phyloP scores from a whole-genome alignment of 805 yeast species.

The Schizosaccharomyces pombe region DNA sequence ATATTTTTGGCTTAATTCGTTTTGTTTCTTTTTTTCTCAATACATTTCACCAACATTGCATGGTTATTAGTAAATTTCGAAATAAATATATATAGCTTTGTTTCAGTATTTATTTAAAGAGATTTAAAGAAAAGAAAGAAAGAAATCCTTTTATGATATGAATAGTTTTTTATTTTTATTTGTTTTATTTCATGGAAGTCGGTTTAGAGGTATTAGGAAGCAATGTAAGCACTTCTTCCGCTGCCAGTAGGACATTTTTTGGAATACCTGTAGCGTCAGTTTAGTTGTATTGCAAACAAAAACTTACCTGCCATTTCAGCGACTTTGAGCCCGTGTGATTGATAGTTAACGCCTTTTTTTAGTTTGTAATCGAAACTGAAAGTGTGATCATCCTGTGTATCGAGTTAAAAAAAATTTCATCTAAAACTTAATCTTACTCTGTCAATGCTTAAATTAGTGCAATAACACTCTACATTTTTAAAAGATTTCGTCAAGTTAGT shows the following conservation, averaged over 20 bases:
- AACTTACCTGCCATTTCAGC: conserved; percentile 9
- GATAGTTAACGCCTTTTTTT: conserved; percentile 8
- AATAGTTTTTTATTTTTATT: background rate
- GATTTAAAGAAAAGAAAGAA: too few species aligned
- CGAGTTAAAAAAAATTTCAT: background rate
- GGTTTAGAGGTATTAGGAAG: background rate
- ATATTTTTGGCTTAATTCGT: too few species aligned
- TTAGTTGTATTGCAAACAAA: background rate
- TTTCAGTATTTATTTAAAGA: too few species aligned
- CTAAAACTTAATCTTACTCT: background rate
- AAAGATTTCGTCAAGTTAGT: conserved; percentile 8
- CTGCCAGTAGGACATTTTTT: background rate
- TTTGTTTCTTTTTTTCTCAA: too few species aligned
- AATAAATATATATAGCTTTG: too few species aligned
- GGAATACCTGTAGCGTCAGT: background rate
- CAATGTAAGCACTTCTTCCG: background rate
- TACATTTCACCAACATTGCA: too few species aligned
- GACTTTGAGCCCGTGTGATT: conserved; percentile 10
- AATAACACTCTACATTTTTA: conserved; percentile 8
- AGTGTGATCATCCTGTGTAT: background rate
- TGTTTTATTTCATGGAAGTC: background rate
- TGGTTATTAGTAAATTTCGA: too few species aligned
- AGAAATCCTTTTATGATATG: too few species aligned
- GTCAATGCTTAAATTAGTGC: conserved; percentile 9
- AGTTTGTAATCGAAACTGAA: conserved; percentile 8